Conservation (phyloP, 1,139 yeast species). For the Pichia sp. region DNA sequence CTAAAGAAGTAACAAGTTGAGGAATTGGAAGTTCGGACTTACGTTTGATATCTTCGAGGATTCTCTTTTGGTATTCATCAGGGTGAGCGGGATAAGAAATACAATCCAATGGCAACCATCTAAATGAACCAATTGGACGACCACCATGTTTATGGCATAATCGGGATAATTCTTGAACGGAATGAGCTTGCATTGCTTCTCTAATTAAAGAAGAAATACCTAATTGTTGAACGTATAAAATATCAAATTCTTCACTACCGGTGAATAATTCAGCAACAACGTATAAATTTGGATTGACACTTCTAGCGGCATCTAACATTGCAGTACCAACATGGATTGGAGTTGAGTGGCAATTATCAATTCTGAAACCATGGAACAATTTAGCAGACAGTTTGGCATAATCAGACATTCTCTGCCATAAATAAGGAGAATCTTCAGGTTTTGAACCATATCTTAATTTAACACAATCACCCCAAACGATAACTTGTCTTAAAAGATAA, state of each 20-base stretch:
- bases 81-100: slow-evolving; percentile 61
- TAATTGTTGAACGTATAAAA: slow-evolving; percentile 82
- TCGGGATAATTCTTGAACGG: slow-evolving; percentile 80
- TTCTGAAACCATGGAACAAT: slow-evolving; percentile 82
- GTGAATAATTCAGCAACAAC: slow-evolving; percentile 94
- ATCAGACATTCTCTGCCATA: slow-evolving; percentile 86
- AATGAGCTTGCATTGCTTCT: slow-evolving; percentile 98
- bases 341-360: slow-evolving; percentile 95
- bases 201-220: slow-evolving; percentile 88
- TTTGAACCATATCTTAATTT: slow-evolving; percentile 80
- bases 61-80: slow-evolving; percentile 34
- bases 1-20: slow-evolving; percentile 57
- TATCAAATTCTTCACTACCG: slow-evolving; percentile 91
- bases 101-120: slow-evolving; percentile 72
- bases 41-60: slow-evolving; percentile 27
- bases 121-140: slow-evolving; percentile 88
- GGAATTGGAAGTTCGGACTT: slow-evolving; percentile 66
- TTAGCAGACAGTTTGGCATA: slow-evolving; percentile 76
- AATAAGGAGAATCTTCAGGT: slow-evolving; percentile 79
- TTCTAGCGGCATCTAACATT: slow-evolving; percentile 84
- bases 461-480: slow-evolving; percentile 98
- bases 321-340: slow-evolving; percentile 94
- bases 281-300: slow-evolving; percentile 78
- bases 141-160: slow-evolving; percentile 94
- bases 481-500: slow-evolving; percentile 86